phyloP scores from a whole-genome alignment of 495 filamentous ascomycete genomes.

The Staphylotrichum longicolle region DNA sequence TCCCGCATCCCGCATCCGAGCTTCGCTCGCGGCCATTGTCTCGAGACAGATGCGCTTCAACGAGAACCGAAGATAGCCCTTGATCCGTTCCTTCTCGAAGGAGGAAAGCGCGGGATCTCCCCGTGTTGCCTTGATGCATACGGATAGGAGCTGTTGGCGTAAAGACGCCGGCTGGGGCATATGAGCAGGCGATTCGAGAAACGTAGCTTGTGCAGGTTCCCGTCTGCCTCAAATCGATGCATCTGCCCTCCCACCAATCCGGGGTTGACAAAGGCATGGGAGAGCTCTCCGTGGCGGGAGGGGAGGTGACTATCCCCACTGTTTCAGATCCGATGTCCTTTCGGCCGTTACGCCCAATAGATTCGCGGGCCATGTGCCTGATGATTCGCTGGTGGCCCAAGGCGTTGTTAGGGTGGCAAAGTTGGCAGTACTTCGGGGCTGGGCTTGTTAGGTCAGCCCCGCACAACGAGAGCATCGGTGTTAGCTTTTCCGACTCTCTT shows the following conservation, averaged over 20 bases:
- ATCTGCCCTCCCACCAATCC: conserved; percentile 34
- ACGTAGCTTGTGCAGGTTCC: conserved; percentile 41
- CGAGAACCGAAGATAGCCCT: conserved; percentile 18
- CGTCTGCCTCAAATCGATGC: conserved; percentile 36
- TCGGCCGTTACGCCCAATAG: conserved; percentile 34
- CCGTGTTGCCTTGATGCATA: conserved; percentile 34
- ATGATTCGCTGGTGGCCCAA: conserved; percentile 28
- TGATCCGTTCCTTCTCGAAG: conserved; percentile 20
- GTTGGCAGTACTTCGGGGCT: conserved; percentile 15
- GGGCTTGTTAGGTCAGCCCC: conserved; percentile 4
- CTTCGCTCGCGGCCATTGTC: neutral
- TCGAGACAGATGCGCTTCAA: neutral
- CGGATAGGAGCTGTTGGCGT: conserved; percentile 30
- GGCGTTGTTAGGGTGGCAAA: conserved; percentile 8
- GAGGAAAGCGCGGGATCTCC: conserved; percentile 20
- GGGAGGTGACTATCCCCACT: conserved; percentile 28
- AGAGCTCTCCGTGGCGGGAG: conserved; percentile 22
- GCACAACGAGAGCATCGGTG: neutral
- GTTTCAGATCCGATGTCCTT: conserved; percentile 39
- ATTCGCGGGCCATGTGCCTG: conserved; percentile 8
- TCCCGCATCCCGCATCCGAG: conserved; percentile 5
- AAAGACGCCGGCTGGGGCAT: conserved; percentile 20
- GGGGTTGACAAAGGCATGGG: conserved; percentile 19
- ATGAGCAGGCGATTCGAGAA: conserved; percentile 26
- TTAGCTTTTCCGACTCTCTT: neutral